Conservation (phyloP, 257 asterid genomes). For the Solanum sejunctum region DNA sequence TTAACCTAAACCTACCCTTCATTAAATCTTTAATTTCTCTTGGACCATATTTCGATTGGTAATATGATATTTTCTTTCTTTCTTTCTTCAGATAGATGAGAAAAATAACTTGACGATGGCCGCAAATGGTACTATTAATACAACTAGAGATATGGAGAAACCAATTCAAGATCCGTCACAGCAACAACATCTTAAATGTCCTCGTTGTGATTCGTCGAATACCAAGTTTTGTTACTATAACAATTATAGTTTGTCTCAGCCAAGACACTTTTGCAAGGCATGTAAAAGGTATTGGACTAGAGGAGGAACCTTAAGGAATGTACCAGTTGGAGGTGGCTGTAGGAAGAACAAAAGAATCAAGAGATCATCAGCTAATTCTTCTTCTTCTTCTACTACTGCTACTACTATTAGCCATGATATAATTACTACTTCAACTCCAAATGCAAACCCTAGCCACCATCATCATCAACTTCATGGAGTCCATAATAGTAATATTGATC, state of each 20-base stretch:
- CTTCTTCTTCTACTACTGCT: neutral
- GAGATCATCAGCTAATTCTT: slow-evolving; percentile 3
- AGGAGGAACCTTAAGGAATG: slow-evolving; percentile 40
- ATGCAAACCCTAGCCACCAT: slow-evolving; percentile 15
- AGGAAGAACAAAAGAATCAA: slow-evolving; percentile 30
- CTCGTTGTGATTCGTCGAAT: slow-evolving; percentile 37
- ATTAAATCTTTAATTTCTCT: slow-evolving; percentile 2
- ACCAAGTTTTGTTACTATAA: slow-evolving; percentile 39
- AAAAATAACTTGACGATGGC: slow-evolving; percentile 25
- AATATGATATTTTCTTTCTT: neutral
- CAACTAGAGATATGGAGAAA: slow-evolving; percentile 18
- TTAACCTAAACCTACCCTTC: slow-evolving; percentile 24
- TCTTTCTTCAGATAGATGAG: slow-evolving; percentile 33
- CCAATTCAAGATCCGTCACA: slow-evolving; percentile 25
- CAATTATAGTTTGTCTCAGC: slow-evolving; percentile 40
- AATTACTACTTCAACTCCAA: slow-evolving; percentile 4
- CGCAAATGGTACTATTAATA: slow-evolving; percentile 12
- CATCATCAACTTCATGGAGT: slow-evolving; percentile 2
- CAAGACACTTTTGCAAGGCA: slow-evolving; percentile 39
- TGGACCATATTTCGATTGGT: neutral
- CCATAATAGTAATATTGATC: neutral
- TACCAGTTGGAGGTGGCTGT: slow-evolving; percentile 46
- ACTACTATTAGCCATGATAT: neutral
- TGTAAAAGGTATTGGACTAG: slow-evolving; percentile 47
- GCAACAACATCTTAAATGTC: slow-evolving; percentile 22